phyloP scores from a whole-genome alignment of 768 basidiomycete genomes.

The Hygrocybe punicea region DNA sequence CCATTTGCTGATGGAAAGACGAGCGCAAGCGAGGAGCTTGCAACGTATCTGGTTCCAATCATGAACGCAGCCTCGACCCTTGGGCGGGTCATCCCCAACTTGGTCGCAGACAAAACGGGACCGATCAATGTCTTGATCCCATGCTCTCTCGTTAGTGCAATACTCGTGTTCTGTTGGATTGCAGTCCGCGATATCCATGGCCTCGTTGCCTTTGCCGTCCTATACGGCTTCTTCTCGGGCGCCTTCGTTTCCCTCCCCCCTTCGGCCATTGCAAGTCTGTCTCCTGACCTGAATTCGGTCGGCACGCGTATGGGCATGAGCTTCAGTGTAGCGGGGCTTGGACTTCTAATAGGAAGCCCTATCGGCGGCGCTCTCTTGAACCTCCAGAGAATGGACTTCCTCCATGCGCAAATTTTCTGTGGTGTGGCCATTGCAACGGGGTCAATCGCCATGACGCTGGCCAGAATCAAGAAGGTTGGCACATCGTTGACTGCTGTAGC shows the following conservation, averaged over 20 bases:
- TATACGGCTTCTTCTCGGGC: slow-evolving; percentile 40
- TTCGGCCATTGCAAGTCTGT: background rate
- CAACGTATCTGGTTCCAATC: slow-evolving; percentile 20
- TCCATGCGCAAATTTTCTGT: background rate
- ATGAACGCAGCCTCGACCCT: slow-evolving; percentile 24
- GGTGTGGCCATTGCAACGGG: background rate
- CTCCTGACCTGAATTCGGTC: background rate
- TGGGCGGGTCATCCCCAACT: slow-evolving; percentile 28
- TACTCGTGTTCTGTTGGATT: slow-evolving; percentile 29
- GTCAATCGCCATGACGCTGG: too few species aligned
- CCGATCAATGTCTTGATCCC: slow-evolving; percentile 26
- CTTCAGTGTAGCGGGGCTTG: background rate
- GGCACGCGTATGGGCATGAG: background rate
- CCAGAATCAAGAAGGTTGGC: too few species aligned
- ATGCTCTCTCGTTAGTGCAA: slow-evolving; percentile 19
- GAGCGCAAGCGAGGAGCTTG: background rate
- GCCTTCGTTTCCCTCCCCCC: slow-evolving; percentile 10
- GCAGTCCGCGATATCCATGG: slow-evolving; percentile 23
- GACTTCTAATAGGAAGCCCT: background rate
- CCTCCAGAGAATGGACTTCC: background rate
- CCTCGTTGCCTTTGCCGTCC: slow-evolving; percentile 29
- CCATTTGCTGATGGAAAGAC: background rate
- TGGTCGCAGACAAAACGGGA: slow-evolving; percentile 28
- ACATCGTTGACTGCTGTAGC: too few species aligned
- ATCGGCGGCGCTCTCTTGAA: background rate